These are phyloP conservation scores for Jacaranda copaia DNA, from an alignment of 257 asterid species.

Conservation along the genomic window DNA sequence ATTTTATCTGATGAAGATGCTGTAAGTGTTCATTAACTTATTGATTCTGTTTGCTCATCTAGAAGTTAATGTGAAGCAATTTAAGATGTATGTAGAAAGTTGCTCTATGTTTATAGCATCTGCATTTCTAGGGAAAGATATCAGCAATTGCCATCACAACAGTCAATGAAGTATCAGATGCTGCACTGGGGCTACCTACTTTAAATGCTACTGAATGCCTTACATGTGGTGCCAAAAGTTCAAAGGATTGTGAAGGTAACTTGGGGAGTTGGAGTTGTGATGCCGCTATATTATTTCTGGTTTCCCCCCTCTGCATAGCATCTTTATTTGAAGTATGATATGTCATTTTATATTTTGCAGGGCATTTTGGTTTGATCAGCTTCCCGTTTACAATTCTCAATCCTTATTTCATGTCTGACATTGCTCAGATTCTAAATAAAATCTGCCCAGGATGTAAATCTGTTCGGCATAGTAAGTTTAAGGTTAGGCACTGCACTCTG, in stretches of 20 bases:
- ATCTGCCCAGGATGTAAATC: constrained; percentile 93
- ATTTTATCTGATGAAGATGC: constrained; percentile 82
- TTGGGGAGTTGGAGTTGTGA: constrained; percentile 24
- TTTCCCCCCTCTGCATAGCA: neutral
- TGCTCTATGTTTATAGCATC: constrained; percentile 31
- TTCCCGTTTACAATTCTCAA: constrained; percentile 75
- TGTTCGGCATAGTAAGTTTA: constrained; percentile 51
- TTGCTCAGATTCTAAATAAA: constrained; percentile 75
- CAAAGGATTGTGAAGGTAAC: constrained; percentile 87
- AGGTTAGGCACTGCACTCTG: constrained; percentile 70
- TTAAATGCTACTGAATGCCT: constrained; percentile 56
- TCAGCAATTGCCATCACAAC: constrained; percentile 57
- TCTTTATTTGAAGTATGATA: constrained; percentile 24
- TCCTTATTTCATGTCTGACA: constrained; percentile 81
- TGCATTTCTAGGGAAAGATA: constrained; percentile 58
- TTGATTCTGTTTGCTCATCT: constrained; percentile 15
- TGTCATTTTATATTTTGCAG: constrained; percentile 56
- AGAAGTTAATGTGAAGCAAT: constrained; percentile 10
- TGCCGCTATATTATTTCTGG: constrained; percentile 35
- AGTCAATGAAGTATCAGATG: constrained; percentile 82
- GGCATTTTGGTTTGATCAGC: constrained; percentile 88
- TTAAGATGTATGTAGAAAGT: constrained; percentile 13
- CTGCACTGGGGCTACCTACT: constrained; percentile 83
- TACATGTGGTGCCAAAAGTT: constrained; percentile 77
- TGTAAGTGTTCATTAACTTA: constrained; percentile 55